phyloP scores from a whole-genome alignment of 1,284 basidiomycete genomes.

The Kwoniella shivajii region DNA sequence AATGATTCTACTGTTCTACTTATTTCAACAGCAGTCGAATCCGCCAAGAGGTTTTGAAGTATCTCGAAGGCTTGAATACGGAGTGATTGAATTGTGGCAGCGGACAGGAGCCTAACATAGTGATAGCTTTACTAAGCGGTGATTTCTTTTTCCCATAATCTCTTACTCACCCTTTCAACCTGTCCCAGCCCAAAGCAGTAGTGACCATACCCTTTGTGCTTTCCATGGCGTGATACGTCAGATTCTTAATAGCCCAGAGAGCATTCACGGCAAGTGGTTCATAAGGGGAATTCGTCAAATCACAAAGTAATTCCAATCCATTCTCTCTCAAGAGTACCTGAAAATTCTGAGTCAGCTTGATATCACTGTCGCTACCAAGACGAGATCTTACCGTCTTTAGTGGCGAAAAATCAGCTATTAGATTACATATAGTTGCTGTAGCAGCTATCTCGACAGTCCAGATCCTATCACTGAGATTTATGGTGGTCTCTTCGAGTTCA shows the following conservation, averaged over 20 bases:
- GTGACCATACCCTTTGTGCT: constrained; percentile 68
- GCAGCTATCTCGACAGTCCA: constrained; percentile 71
- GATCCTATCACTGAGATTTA: constrained; percentile 61
- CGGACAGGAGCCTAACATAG: constrained; percentile 16
- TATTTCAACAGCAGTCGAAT: constrained; percentile 39
- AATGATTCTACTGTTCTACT: constrained; percentile 35
- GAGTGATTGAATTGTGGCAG: constrained; percentile 27
- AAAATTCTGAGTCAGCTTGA: neutral
- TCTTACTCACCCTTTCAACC: constrained; percentile 28
- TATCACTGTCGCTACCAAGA: neutral
- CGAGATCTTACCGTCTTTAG: constrained; percentile 62
- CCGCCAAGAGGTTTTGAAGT: constrained; percentile 49
- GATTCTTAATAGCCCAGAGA: constrained; percentile 79
- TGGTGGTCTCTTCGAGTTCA: constrained; percentile 39
- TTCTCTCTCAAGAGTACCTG: constrained; percentile 67
- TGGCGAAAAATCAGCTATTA: constrained; percentile 84
- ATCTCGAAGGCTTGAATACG: constrained; percentile 47
- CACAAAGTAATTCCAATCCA: constrained; percentile 65
- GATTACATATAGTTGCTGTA: constrained; percentile 75
- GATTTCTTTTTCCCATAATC: neutral
- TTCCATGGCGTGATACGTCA: constrained; percentile 64
- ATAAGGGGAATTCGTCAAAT: constrained; percentile 62
- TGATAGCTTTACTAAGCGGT: neutral
- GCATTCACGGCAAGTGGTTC: constrained; percentile 66
- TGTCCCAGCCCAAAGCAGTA: constrained; percentile 64